phyloP scores from a whole-genome alignment of 2,329 filamentous ascomycete species.

The Magnaporthiopsis incrustans region DNA sequence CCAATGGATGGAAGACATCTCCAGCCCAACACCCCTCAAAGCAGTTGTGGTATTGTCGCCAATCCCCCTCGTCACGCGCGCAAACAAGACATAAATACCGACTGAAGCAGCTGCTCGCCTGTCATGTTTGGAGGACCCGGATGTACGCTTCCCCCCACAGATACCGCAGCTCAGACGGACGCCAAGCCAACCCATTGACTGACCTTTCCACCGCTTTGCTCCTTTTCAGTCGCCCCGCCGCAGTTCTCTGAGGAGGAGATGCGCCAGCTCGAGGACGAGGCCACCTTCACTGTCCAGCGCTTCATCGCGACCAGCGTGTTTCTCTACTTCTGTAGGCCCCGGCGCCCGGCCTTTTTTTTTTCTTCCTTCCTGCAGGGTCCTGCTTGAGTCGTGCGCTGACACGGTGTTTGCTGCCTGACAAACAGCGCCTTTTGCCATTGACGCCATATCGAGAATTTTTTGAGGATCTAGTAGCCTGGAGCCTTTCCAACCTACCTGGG shows the following conservation, averaged over 20 bases:
- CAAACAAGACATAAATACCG: not conserved
- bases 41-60: not conserved
- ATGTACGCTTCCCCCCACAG: constrained; percentile 17
- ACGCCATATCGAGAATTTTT: constrained; percentile 31
- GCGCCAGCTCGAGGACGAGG: constrained; percentile 58
- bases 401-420: not conserved
- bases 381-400: not conserved
- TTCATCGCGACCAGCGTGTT: constrained; percentile 57
- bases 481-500: not conserved
- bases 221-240: constrained; percentile 53
- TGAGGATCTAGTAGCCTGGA: constrained; percentile 12
- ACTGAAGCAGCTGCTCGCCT: constrained; percentile 6
- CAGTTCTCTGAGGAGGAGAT: constrained; percentile 64
- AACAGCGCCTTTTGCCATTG: constrained; percentile 50
- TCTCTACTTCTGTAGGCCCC: constrained; percentile 65
- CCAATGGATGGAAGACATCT: not conserved
- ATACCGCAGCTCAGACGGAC: not conserved
- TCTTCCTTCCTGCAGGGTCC: not conserved
- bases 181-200: not conserved
- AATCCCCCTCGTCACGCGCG: not conserved
- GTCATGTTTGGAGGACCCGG: constrained; percentile 59
- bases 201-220: not conserved
- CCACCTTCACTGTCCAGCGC: constrained; percentile 57
- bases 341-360: not conserved
- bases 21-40: not conserved